phyloP scores from a whole-genome alignment of 169 alveolate species.

The Eimeria tenella region DNA sequence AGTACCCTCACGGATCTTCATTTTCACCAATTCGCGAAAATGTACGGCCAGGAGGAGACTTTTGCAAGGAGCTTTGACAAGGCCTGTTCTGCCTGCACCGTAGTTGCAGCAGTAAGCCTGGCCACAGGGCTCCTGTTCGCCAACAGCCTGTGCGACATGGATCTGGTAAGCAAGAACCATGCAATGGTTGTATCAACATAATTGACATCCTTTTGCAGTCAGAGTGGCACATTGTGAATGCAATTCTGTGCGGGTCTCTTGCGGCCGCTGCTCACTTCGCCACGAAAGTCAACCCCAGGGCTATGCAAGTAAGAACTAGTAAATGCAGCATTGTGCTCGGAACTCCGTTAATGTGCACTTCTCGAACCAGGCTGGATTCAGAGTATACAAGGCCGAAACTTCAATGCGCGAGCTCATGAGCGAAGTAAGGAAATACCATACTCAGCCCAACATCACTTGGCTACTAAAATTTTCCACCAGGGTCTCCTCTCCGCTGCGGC shows the following conservation, averaged over 20 bases:
- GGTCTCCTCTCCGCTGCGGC: conserved; percentile 50
- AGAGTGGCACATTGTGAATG: conserved; percentile 65
- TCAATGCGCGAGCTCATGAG: conserved; percentile 58
- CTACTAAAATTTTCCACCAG: background rate
- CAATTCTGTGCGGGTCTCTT: conserved; percentile 53
- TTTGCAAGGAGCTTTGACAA: conserved; percentile 58
- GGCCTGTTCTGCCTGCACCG: conserved; percentile 64
- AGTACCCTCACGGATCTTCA: conserved; percentile 22
- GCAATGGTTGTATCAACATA: background rate
- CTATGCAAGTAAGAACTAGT: conserved; percentile 44
- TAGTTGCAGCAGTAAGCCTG: conserved; percentile 71
- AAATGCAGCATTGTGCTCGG: background rate
- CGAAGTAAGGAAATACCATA: background rate
- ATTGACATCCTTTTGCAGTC: background rate
- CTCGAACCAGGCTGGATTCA: conserved; percentile 49
- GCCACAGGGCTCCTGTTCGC: conserved; percentile 63
- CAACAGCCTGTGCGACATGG: conserved; percentile 73
- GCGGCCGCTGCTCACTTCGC: conserved; percentile 73
- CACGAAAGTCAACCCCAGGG: conserved; percentile 62
- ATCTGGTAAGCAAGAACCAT: conserved; percentile 43
- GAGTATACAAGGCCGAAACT: conserved; percentile 69
- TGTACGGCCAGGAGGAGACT: conserved; percentile 71
- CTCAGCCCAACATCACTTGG: background rate
- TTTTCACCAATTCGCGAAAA: conserved; percentile 32
- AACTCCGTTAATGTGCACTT: background rate